Evolutionary conservation across 1,284 basidiomycete genomes (phyloP), one percentile per base, ranked within the genome.

Genomic region (Apiotrichum brassicae): DNA sequence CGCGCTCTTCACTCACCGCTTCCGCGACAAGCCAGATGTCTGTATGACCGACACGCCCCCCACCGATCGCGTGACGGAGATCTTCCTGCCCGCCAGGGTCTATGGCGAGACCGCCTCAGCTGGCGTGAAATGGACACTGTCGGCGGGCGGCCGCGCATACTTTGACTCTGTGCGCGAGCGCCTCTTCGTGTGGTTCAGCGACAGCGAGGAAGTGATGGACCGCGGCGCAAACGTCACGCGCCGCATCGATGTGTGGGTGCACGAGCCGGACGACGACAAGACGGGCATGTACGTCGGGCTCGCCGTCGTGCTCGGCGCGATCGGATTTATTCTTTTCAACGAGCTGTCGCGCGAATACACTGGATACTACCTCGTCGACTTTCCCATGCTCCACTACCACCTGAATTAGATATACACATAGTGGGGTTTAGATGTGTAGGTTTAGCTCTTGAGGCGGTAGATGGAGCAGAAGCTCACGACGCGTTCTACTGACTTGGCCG

Each of bases 41-140:
- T 38, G 37, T 55, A 57, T 28, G 33, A 62, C 76, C 0, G 54
- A 58, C 16, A 53, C 65, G 11, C 77, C 79, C 1, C 78, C 79
- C 24, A 73, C 63, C 26, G 76, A 79, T 7, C 73, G 77, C 39
- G 80, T 84, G 58, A 90, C 88, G 12, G 87, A 90, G 68, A 82
- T 92, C 45, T 93, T 83, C 75, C 60, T 90, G 9, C 88, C 89
- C 1, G 18, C 43, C 2, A 56, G 68, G 20, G 55, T 65, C 6
- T 70, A 64, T 49, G 37, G 24, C n/a, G 25, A 26, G 14, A 25
- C n/a, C 20, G 43, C 40, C 25, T 34, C 55, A 28, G 49, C 43
- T 16, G 25, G 56, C 22, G 45, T 61, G 19, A 47, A 54, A 22
- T 65, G 54, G 48, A 41, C 39, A 11, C 43, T 64, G 6, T 62